These are phyloP conservation scores for Nigrograna mackinnonii DNA, from an alignment of 2,329 filamentous ascomycete genomes.

Conservation along the genomic window DNA sequence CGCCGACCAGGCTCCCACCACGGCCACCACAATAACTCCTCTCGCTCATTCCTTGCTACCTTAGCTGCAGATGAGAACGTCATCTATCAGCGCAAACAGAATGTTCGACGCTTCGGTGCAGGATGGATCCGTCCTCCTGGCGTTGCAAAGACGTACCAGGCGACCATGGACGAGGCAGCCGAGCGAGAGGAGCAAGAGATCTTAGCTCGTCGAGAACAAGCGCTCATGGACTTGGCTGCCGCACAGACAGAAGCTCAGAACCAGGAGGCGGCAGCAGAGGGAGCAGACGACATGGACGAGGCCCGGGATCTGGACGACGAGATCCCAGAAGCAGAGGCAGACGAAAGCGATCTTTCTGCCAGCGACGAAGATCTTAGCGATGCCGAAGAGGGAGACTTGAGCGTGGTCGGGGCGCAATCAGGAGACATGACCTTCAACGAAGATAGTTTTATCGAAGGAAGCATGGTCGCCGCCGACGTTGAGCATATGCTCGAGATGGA, in stretches of 20 bases:
- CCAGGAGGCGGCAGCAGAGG: constrained; percentile 44
- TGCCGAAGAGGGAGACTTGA: constrained; percentile 45
- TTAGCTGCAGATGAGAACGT: constrained; percentile 77
- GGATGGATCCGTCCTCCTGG: constrained; percentile 91
- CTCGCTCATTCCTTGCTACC: constrained; percentile 67
- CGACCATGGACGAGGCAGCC: constrained; percentile 84
- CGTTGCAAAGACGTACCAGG: constrained; percentile 84
- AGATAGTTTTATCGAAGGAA: constrained; percentile 52
- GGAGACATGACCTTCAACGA: constrained; percentile 57
- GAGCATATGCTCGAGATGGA: constrained; percentile 46
- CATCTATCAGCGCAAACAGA: constrained; percentile 74
- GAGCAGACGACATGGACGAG: constrained; percentile 41
- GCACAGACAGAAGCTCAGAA: constrained; percentile 52
- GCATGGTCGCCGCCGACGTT: constrained; percentile 42
- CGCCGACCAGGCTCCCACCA: constrained; percentile 22
- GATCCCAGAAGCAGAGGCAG: constrained; percentile 38
- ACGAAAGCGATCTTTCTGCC: constrained; percentile 41
- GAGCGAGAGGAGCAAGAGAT: constrained; percentile 87
- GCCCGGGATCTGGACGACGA: constrained; percentile 47
- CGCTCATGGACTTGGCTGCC: constrained; percentile 72
- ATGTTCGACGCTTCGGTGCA: constrained; percentile 85
- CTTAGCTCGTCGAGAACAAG: constrained; percentile 69
- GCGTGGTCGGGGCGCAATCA: constrained; percentile 52
- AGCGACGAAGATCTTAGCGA: constrained; percentile 30
- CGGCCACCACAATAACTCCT: constrained; percentile 40